Evolutionary conservation across 2,329 filamentous ascomycete genomes (phyloP).

Genomic region (Emmonsia crescens): DNA sequence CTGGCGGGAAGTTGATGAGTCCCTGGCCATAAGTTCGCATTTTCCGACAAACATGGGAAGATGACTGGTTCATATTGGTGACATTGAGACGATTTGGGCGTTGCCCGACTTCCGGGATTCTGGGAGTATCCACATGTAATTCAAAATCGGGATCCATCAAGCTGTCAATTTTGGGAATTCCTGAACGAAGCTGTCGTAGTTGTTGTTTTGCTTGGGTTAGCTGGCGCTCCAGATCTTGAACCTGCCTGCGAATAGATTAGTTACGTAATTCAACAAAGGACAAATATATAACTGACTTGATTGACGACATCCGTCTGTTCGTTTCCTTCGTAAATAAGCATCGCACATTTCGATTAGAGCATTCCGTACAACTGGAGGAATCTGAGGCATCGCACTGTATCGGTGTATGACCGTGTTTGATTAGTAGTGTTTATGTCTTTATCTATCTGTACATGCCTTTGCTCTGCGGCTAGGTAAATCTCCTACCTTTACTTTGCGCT

Average conservation of each 20-base stretch:
- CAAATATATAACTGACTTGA: constrained; percentile 47
- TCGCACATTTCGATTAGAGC: constrained; percentile 89
- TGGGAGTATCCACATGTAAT: constrained; percentile 34
- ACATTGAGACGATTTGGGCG: constrained; percentile 55
- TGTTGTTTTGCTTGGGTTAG: constrained; percentile 69
- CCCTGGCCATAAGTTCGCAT: constrained; percentile 64
- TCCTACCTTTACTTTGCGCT: constrained; percentile 57
- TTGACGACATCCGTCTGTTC: constrained; percentile 95
- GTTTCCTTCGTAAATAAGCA: constrained; percentile 99
- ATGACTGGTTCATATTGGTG: constrained; percentile 51
- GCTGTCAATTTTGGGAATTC: constrained; percentile 44
- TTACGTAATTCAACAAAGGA: constrained; percentile 6
- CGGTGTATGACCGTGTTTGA: background rate
- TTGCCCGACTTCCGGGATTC: constrained; percentile 54
- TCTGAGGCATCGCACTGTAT: constrained; percentile 83
- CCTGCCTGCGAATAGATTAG: constrained; percentile 46
- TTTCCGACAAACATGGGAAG: constrained; percentile 60
- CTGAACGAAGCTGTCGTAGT: constrained; percentile 61
- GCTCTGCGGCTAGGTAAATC: background rate
- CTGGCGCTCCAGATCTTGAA: constrained; percentile 92
- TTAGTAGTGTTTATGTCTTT: background rate
- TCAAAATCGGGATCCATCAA: constrained; percentile 34
- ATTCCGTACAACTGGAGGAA: constrained; percentile 92
- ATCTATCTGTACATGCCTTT: background rate
- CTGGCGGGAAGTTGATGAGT: constrained; percentile 66